These are phyloP conservation scores for Centaurea solstitialis DNA, from an alignment of 129 eudicot genomes.

Conservation along the genomic window DNA sequence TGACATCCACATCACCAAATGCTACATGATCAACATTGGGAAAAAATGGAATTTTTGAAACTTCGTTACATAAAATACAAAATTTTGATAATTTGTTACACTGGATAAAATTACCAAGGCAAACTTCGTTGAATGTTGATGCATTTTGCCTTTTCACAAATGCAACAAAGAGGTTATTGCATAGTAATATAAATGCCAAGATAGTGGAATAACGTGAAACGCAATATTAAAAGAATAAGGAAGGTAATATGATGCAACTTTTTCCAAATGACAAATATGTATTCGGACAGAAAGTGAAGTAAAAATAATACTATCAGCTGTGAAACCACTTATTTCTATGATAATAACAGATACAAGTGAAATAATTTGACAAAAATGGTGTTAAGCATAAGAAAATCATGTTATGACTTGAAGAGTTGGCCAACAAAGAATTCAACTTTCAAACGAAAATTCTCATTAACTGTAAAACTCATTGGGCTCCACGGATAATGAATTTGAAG, in stretches of 20 bases:
- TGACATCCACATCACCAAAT: neutral
- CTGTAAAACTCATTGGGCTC: neutral
- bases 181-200: neutral
- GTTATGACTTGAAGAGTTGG: neutral
- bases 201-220: neutral
- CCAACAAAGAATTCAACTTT: neutral
- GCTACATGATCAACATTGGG: neutral
- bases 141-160: neutral
- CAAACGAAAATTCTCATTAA: neutral
- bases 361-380: neutral
- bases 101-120: neutral
- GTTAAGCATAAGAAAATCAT: neutral
- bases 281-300: neutral
- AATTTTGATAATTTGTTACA: neutral
- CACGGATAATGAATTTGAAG: neutral
- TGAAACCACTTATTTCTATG: neutral
- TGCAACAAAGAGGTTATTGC: neutral
- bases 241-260: neutral
- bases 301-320: neutral
- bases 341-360: neutral
- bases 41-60: neutral
- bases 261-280: neutral
- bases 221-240: neutral
- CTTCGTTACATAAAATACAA: neutral
- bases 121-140: neutral